These are phyloP conservation scores for Colletotrichum sp. DNA, from an alignment of 2,329 filamentous ascomycete genomes.

Conservation along the genomic window DNA sequence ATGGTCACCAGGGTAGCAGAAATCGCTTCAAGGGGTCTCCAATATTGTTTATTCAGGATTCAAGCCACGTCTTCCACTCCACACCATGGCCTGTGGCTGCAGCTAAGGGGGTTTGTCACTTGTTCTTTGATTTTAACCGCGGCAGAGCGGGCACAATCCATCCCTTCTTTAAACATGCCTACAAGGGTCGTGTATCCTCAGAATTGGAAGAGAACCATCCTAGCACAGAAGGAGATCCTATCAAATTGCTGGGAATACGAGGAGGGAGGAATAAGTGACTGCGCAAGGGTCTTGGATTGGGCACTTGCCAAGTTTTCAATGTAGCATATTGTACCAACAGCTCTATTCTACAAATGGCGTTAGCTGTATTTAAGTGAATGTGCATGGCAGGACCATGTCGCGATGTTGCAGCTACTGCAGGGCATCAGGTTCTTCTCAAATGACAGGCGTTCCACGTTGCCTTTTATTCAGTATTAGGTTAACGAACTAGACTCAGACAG, in stretches of 20 bases:
- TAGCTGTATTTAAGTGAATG: neutral
- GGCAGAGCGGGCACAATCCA: conserved; percentile 3
- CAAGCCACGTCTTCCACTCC: conserved; percentile 4
- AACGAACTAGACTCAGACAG: neutral
- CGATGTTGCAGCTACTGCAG: neutral
- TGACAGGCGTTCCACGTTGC: neutral
- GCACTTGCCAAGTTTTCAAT: conserved; percentile 10
- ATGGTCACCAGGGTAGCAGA: neutral
- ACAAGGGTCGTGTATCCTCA: neutral
- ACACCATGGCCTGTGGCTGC: conserved; percentile 7
- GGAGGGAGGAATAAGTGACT: conserved; percentile 18
- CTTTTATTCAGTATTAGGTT: neutral
- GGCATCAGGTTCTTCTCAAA: too few species aligned
- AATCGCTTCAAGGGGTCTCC: conserved; percentile 7
- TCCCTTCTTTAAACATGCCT: conserved; percentile 15
- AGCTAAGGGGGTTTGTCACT: conserved; percentile 14
- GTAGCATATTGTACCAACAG: neutral
- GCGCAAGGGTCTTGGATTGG: conserved; percentile 10
- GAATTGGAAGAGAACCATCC: conserved; percentile 3
- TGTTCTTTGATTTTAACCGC: conserved; percentile 15
- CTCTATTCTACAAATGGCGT: neutral
- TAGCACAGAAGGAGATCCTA: conserved; percentile 10
- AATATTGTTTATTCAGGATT: conserved; percentile 11
- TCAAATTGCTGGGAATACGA: conserved; percentile 15
- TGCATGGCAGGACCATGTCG: neutral